A percentile compares a stretch with the other conserved stretches of the same genome.
Evolutionary conservation across 495 filamentous ascomycete genomes (phyloP).

Genomic region (Penicillium crystallinum): DNA sequence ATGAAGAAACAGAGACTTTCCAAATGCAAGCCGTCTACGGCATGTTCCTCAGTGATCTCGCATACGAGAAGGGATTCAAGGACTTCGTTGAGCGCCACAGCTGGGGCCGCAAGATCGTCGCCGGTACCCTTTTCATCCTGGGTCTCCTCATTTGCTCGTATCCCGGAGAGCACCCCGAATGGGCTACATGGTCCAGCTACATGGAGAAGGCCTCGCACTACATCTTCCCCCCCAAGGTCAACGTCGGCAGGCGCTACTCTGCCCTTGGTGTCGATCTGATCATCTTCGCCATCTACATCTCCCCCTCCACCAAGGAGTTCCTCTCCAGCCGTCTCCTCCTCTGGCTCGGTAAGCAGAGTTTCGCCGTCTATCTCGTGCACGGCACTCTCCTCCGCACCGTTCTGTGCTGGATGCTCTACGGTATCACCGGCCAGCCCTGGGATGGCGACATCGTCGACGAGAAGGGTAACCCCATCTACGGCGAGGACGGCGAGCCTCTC

Average conservation of each 20-base stretch:
- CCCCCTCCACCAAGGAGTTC: constrained; percentile 49
- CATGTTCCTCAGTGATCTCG: constrained; percentile 59
- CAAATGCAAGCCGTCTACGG: constrained; percentile 61
- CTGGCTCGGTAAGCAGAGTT: constrained; percentile 64
- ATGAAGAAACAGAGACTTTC: constrained; percentile 33
- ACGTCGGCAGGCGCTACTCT: constrained; percentile 50
- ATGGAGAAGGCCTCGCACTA: constrained; percentile 43
- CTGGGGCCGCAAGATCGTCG: constrained; percentile 56
- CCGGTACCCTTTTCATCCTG: constrained; percentile 51
- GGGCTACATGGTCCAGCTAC: constrained; percentile 52
- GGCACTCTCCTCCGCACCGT: constrained; percentile 59
- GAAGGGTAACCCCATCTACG: constrained; percentile 17
- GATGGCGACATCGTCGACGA: constrained; percentile 38
- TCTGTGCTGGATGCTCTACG: constrained; percentile 59
- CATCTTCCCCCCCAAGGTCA: constrained; percentile 52
- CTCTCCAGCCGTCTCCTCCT: constrained; percentile 55
- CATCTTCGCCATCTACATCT: constrained; percentile 55
- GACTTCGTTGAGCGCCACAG: constrained; percentile 34
- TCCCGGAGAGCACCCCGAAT: constrained; percentile 57
- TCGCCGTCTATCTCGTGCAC: constrained; percentile 65
- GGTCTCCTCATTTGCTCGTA: constrained; percentile 60
- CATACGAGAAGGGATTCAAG: constrained; percentile 14
- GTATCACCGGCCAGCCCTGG: constrained; percentile 48
- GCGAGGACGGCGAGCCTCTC: constrained; percentile 5
- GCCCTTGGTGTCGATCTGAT: constrained; percentile 57